phyloP scores from a whole-genome alignment of 2,329 filamentous ascomycete genomes.

The Neonectria faginata region DNA sequence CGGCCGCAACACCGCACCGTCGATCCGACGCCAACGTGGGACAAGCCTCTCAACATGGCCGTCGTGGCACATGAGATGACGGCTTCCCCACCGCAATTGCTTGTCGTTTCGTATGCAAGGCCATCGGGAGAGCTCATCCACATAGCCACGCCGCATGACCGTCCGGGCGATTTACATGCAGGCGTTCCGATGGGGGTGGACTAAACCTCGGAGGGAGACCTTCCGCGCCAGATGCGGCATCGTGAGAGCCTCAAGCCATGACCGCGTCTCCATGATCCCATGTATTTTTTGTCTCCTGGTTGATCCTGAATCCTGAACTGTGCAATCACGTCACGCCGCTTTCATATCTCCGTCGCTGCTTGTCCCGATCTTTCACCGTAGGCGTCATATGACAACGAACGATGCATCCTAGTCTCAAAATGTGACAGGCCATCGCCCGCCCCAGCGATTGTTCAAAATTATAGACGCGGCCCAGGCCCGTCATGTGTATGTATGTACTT shows the following conservation, averaged over 20 bases:
- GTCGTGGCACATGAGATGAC: conserved; percentile 4
- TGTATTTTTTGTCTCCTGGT: neutral
- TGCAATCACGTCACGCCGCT: neutral
- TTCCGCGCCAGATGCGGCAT: conserved; percentile 13
- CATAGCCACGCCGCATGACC: neutral
- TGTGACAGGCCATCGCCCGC: neutral
- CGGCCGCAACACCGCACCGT: conserved; percentile 38
- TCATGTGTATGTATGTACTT: conserved; percentile 3
- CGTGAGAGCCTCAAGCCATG: conserved; percentile 21
- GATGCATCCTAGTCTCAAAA: neutral
- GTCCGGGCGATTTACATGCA: conserved; percentile 10
- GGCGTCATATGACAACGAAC: conserved; percentile 2
- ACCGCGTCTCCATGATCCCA: neutral
- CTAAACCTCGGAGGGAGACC: conserved; percentile 12
- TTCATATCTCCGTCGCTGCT: neutral
- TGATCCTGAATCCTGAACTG: neutral
- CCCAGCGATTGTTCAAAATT: conserved; percentile 15
- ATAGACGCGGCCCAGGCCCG: conserved; percentile 16
- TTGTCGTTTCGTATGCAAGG: conserved; percentile 3
- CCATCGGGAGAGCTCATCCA: conserved; percentile 7
- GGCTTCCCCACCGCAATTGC: conserved; percentile 9
- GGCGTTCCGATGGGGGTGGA: conserved; percentile 8
- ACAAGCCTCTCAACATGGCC: conserved; percentile 9
- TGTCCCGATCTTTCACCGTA: neutral
- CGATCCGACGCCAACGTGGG: conserved; percentile 33